Evolutionary conservation across 2,329 filamentous ascomycete species (phyloP), one percentile per base, ranked within the genome.

Genomic region (Aureobasidium zeae): DNA sequence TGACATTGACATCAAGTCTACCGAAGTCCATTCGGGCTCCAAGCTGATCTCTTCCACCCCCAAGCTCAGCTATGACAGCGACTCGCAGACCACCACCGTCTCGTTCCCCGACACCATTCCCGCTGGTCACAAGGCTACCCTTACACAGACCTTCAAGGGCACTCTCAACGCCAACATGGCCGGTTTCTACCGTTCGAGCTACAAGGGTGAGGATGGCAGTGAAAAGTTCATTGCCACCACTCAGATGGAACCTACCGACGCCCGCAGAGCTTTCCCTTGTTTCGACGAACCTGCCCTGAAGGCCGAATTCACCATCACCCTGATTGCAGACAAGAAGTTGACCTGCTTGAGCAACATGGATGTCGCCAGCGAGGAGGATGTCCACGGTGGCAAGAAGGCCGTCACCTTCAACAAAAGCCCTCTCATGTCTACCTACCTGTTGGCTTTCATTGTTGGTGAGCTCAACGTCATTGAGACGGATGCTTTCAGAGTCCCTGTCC

Each of bases 301-400:
- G 72, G 86, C 89, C 28, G 81, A 83, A 52, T 96, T 94, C 66
- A 89, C 86, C 21, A 79, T 95, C 51, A 94, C 88, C 0, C 73
- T 96, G 53, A 74, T 96, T 55, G 87, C 89, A 4, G 88, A 95
- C 64, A 85, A 93, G 69, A 72, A 86, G 57, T 67, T 94, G 66
- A 94, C 88, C 10, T 95, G 89, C 59, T 65, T 96, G 59, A 93
- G 87, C 68, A 96, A 96, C 67, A 96, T 96, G 89, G 86, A 95
- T 60, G 85, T 91, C 44, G 83, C 79, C 24, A 81, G 79, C 5
- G 84, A 93, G 68, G 70, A 73, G 54, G 69, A 75, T 52, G 76
- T 65, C 12, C 73, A 74, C 48, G 70, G 70, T 49, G 74, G 77
- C 63, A 86, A 81, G 68, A 93, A 93, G 70, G 79, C 83, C 3